Conservation (phyloP, 2,329 filamentous ascomycete genomes). For the Penicillium paneum region DNA sequence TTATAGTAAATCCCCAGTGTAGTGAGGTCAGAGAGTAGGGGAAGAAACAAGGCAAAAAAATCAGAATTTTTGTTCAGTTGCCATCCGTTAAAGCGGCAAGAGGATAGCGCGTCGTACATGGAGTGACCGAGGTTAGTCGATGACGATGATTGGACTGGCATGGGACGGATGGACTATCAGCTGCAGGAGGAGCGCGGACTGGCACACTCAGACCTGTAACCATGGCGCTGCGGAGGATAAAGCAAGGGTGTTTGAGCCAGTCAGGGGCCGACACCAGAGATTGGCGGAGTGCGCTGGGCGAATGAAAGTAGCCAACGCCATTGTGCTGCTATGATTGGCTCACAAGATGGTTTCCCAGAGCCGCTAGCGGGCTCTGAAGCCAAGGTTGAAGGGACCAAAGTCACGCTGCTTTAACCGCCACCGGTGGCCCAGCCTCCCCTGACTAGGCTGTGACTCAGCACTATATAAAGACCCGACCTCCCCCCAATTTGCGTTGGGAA, state of each 20-base stretch:
- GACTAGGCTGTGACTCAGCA: slow-evolving; percentile 35
- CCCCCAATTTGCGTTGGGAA: slow-evolving; percentile 30
- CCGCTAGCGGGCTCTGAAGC: slow-evolving; percentile 22
- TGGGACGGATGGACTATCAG: slow-evolving; percentile 23
- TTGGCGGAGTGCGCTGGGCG: background rate
- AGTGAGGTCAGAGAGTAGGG: slow-evolving; percentile 11
- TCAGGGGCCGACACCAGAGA: slow-evolving; percentile 6
- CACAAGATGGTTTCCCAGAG: slow-evolving; percentile 15
- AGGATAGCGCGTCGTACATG: slow-evolving; percentile 29
- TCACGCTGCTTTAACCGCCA: slow-evolving; percentile 40
- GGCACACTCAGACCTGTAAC: slow-evolving; percentile 28
- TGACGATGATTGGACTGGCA: slow-evolving; percentile 28
- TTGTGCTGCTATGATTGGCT: slow-evolving; percentile 2
- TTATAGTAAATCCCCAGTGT: background rate
- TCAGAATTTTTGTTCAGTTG: slow-evolving; percentile 36
- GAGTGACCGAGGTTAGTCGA: slow-evolving; percentile 24
- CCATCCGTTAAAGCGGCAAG: slow-evolving; percentile 35
- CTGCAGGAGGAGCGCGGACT: slow-evolving; percentile 32
- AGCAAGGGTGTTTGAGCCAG: slow-evolving; percentile 25
- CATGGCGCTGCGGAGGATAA: slow-evolving; percentile 26
- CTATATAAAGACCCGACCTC: slow-evolving; percentile 43
- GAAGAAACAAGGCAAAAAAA: slow-evolving; percentile 18
- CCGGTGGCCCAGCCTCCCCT: slow-evolving; percentile 38
- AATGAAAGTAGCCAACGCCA: background rate
- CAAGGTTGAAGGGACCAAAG: slow-evolving; percentile 29